A percentile compares a stretch with the other conserved stretches of the same genome.
These are phyloP conservation scores for Penicillium concentricum DNA, from an alignment of 2,329 filamentous ascomycete genomes.

Conservation along the genomic window DNA sequence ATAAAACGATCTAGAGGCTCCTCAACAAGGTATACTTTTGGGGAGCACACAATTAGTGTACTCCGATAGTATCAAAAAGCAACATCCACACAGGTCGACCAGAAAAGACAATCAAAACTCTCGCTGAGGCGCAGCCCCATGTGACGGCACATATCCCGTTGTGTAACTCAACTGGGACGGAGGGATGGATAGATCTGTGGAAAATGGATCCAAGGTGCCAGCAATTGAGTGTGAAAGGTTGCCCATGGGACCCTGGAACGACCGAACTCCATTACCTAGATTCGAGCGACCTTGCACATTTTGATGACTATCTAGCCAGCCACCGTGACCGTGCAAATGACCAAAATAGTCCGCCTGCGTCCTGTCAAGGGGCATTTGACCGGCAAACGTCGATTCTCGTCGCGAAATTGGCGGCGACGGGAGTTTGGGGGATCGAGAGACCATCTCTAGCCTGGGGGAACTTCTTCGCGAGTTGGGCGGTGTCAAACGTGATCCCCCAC, in stretches of 20 bases:
- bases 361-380: constrained; percentile 26
- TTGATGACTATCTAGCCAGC: constrained; percentile 32
- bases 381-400: constrained; percentile 36
- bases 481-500: constrained; percentile 43
- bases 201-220: constrained; percentile 30
- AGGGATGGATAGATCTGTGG: constrained; percentile 29
- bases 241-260: constrained; percentile 24
- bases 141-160: constrained; percentile 26
- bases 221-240: constrained; percentile 29
- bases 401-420: constrained; percentile 38
- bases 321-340: constrained; percentile 26
- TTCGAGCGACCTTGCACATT: constrained; percentile 22
- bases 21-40: constrained; percentile 7
- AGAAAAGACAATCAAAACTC: constrained; percentile 23
- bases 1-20: neutral
- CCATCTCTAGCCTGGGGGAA: constrained; percentile 38
- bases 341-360: constrained; percentile 31
- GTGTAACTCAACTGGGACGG: constrained; percentile 32
- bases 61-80: neutral
- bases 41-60: neutral
- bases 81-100: neutral
- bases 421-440: constrained; percentile 35
- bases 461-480: constrained; percentile 42
- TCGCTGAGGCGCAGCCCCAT: constrained; percentile 29
- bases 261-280: constrained; percentile 22